These are phyloP conservation scores for Kingdonia uniflora DNA, from an alignment of 164 flowering plant genomes.

Conservation along the genomic window DNA sequence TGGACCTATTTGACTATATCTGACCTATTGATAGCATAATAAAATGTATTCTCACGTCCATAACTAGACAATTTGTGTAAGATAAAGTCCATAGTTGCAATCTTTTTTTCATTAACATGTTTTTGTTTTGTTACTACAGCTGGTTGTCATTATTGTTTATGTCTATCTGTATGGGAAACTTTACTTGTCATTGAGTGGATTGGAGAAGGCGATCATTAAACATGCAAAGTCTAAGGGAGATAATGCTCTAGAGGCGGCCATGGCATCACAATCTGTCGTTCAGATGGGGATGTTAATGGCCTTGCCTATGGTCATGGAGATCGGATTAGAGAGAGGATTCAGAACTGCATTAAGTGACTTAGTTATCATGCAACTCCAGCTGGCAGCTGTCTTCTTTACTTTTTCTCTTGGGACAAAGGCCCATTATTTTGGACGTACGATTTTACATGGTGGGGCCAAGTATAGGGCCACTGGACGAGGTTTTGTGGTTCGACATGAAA, in stretches of 20 bases:
- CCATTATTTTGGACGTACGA: slow-evolving; percentile 88
- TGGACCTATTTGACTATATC: too few relatives aligned
- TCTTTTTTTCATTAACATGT: not conserved
- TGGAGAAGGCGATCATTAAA: slow-evolving; percentile 63
- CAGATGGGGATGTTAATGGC: slow-evolving; percentile 82
- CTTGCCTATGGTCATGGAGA: slow-evolving; percentile 96
- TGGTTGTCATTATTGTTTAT: slow-evolving; percentile 75
- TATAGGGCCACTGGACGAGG: slow-evolving; percentile 99
- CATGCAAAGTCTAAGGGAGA: slow-evolving; percentile 46
- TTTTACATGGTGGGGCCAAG: slow-evolving; percentile 95
- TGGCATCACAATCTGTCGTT: slow-evolving; percentile 90
- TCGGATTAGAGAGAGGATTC: slow-evolving; percentile 93
- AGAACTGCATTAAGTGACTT: slow-evolving; percentile 75
- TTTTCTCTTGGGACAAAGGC: slow-evolving; percentile 91
- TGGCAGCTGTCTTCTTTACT: slow-evolving; percentile 88
- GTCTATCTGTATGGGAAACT: slow-evolving; percentile 75
- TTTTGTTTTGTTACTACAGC: slow-evolving; percentile 33
- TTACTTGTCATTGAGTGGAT: slow-evolving; percentile 80
- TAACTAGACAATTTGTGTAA: too few relatives aligned
- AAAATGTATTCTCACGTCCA: too few relatives aligned
- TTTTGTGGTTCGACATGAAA: slow-evolving; percentile 90
- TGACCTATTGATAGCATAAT: too few relatives aligned
- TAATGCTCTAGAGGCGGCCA: slow-evolving; percentile 58
- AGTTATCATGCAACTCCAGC: slow-evolving; percentile 91
- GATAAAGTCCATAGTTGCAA: too few relatives aligned